A percentile compares a stretch with the other conserved stretches of the same genome.
Conservation (phyloP, 148 eudicot genomes). For the Rhododendron simsii region DNA sequence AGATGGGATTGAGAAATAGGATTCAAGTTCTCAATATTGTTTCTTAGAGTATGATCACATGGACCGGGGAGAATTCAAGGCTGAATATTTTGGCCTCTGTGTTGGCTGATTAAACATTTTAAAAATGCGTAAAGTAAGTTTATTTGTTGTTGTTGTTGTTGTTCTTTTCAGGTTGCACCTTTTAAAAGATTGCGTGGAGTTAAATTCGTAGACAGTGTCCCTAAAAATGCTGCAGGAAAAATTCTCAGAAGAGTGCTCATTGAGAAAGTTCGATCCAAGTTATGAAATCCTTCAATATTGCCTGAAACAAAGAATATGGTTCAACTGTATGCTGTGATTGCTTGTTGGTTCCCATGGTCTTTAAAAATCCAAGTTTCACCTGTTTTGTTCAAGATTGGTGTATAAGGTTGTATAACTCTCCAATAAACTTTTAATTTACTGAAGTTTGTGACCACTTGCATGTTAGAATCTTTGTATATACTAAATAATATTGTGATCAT, state of each 20-base stretch:
- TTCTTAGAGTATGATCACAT: too few relatives aligned
- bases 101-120: too few relatives aligned
- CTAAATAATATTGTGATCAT: too few relatives aligned
- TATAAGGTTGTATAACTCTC: too few relatives aligned
- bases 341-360: neutral
- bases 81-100: too few relatives aligned
- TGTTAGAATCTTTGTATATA: too few relatives aligned
- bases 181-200: conserved; percentile 60
- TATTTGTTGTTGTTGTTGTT: neutral
- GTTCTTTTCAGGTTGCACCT: conserved; percentile 55
- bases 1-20: too few relatives aligned
- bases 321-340: neutral
- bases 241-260: conserved; percentile 54
- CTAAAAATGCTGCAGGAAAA: conserved; percentile 60
- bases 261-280: conserved; percentile 38
- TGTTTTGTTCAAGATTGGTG: too few relatives aligned
- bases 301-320: neutral
- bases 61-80: too few relatives aligned
- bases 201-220: conserved; percentile 36
- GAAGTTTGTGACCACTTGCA: too few relatives aligned
- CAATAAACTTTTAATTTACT: too few relatives aligned
- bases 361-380: neutral
- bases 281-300: conserved; percentile 15
- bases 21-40: too few relatives aligned
- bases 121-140: neutral